Conservation (phyloP, 1,139 yeast species). For the Yamadazyma sp. region DNA sequence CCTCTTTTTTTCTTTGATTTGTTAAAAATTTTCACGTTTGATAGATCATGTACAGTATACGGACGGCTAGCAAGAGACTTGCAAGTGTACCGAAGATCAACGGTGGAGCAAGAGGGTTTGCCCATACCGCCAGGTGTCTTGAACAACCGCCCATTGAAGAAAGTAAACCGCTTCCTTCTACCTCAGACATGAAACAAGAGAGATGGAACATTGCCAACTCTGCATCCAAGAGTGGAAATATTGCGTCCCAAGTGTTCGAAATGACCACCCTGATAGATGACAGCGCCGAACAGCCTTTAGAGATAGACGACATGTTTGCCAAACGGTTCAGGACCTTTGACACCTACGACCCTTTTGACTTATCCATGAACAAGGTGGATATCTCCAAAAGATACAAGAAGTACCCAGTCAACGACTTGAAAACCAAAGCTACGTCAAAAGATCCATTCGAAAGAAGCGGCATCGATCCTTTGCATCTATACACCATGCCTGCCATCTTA, state of each 20-base stretch:
- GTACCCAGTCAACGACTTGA: conserved; percentile 12
- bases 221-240: conserved; percentile 2
- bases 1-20: neutral
- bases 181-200: conserved; percentile 34
- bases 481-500: conserved; percentile 63
- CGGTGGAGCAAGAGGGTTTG: neutral
- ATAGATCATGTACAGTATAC: neutral
- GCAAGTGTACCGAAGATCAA: neutral
- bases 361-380: conserved; percentile 54
- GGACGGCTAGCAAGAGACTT: neutral
- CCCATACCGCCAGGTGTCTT: too few relatives aligned
- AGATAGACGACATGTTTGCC: conserved; percentile 27
- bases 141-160: neutral
- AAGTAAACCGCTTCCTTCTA: conserved; percentile 8
- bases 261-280: conserved; percentile 31
- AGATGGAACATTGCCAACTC: conserved; percentile 13
- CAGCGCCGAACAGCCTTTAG: conserved; percentile 23
- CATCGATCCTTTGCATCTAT: conserved; percentile 63
- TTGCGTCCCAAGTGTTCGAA: conserved; percentile 23
- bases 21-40: neutral
- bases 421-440: conserved; percentile 12
- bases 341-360: conserved; percentile 74
- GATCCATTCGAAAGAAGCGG: conserved; percentile 55
- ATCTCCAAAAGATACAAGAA: conserved; percentile 32
- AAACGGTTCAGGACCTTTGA: conserved; percentile 44